phyloP scores from a whole-genome alignment of 306 rosid genomes.

The Spatholobus suberectus region DNA sequence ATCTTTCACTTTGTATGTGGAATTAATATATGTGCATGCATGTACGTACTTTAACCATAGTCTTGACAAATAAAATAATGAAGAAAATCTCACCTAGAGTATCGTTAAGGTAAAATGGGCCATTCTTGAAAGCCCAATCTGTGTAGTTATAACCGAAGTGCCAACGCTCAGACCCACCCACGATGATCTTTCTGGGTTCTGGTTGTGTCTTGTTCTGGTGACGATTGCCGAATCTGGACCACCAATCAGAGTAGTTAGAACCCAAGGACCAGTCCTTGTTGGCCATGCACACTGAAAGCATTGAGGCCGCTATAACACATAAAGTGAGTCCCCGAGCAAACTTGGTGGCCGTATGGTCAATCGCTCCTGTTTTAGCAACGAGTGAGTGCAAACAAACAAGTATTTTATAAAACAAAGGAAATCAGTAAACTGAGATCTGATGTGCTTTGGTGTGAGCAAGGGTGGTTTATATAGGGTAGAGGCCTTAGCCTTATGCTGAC shows the following conservation, averaged over 20 bases:
- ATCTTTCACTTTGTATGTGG: no score
- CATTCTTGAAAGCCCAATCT: constrained; percentile 58
- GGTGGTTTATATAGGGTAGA: background rate
- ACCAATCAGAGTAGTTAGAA: constrained; percentile 48
- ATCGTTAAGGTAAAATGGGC: constrained; percentile 66
- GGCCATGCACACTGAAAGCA: constrained; percentile 46
- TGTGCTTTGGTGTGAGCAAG: background rate
- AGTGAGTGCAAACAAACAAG: background rate
- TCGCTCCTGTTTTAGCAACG: background rate
- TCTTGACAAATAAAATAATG: background rate
- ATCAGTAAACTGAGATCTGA: background rate
- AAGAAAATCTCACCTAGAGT: constrained; percentile 55
- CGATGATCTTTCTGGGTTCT: constrained; percentile 45
- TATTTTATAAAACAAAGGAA: background rate
- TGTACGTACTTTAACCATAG: no score
- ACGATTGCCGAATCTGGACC: constrained; percentile 38
- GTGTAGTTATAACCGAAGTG: constrained; percentile 61
- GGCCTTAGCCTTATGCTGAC: background rate
- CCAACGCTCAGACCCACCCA: constrained; percentile 68
- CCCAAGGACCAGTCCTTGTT: constrained; percentile 51
- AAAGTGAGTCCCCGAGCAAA: background rate
- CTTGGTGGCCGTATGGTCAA: constrained; percentile 27
- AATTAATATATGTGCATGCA: no score
- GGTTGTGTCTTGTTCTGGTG: constrained; percentile 36
- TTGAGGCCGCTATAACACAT: constrained; percentile 32